These are phyloP conservation scores for Pseudocercospora macadamiae DNA, from an alignment of 2,329 filamentous ascomycete species.

Conservation along the genomic window DNA sequence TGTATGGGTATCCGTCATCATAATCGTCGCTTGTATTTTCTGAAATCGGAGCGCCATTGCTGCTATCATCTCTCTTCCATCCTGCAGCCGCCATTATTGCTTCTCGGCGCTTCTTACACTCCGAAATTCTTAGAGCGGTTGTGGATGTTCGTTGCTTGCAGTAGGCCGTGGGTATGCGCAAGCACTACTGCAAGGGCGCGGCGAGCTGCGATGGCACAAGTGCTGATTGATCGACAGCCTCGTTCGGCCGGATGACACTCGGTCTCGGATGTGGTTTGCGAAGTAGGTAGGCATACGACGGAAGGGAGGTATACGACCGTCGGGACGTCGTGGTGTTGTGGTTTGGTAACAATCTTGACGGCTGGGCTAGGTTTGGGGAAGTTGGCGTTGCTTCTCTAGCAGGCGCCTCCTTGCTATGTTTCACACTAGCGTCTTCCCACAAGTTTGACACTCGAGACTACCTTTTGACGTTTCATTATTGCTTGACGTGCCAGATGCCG, in stretches of 20 bases:
- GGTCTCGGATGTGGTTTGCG: too few relatives aligned
- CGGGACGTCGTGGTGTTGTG: too few relatives aligned
- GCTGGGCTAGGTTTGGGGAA: too few relatives aligned
- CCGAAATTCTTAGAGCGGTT: neutral
- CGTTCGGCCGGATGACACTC: too few relatives aligned
- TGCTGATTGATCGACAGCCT: neutral
- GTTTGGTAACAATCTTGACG: too few relatives aligned
- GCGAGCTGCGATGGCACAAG: neutral
- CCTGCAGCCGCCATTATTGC: too few relatives aligned
- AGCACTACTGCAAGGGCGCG: conserved; percentile 3
- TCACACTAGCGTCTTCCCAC: neutral
- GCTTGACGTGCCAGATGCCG: too few relatives aligned
- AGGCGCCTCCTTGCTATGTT: neutral
- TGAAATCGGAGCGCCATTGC: conserved; percentile 3
- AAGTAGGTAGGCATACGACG: too few relatives aligned
- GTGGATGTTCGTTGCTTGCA: neutral
- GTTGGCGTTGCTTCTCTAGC: neutral
- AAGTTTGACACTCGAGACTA: neutral
- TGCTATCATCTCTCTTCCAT: conserved; percentile 3
- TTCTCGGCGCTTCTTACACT: too few relatives aligned
- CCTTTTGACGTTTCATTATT: too few relatives aligned
- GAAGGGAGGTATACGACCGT: too few relatives aligned
- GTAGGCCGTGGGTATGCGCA: neutral
- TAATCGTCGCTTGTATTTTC: conserved; percentile 8
- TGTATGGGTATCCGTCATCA: conserved; percentile 12